Percentiles rank a stretch among this genome's conserved stretches.
phyloP scores from a whole-genome alignment of 2,329 filamentous ascomycete species.

The Fusarium sublunatum region DNA sequence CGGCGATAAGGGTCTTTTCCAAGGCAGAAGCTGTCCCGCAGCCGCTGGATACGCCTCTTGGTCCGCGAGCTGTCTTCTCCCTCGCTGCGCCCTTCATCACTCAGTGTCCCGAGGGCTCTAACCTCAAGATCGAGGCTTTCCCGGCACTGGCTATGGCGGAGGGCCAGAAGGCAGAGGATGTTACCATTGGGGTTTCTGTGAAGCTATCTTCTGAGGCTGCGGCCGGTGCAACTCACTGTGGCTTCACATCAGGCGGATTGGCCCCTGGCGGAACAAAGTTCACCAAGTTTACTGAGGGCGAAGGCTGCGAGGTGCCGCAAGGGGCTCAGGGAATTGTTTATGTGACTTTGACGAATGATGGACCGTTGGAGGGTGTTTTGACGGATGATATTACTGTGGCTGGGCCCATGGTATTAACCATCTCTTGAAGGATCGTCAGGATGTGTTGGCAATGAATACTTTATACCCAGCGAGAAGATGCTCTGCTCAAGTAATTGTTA shows the following conservation, averaged over 20 bases:
- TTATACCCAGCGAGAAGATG: slow-evolving; percentile 17
- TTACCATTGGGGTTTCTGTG: slow-evolving; percentile 47
- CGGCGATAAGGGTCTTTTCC: slow-evolving; percentile 73
- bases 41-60: slow-evolving; percentile 77
- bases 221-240: slow-evolving; percentile 68
- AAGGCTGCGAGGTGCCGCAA: slow-evolving; percentile 70
- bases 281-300: slow-evolving; percentile 62
- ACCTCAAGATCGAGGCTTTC: slow-evolving; percentile 70
- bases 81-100: slow-evolving; percentile 78
- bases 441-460: slow-evolving; percentile 15
- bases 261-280: slow-evolving; percentile 70
- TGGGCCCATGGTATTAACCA: slow-evolving; percentile 69
- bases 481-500: slow-evolving; percentile 27
- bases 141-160: slow-evolving; percentile 64
- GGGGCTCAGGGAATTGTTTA: slow-evolving; percentile 73
- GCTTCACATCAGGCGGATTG: slow-evolving; percentile 72
- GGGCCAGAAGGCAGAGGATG: slow-evolving; percentile 54
- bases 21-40: slow-evolving; percentile 70
- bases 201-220: slow-evolving; percentile 62
- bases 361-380: slow-evolving; percentile 62
- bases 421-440: slow-evolving; percentile 49
- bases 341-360: slow-evolving; percentile 70
- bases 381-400: slow-evolving; percentile 74
- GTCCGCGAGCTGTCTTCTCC: slow-evolving; percentile 76
- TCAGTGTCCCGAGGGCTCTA: slow-evolving; percentile 75